These are phyloP conservation scores for Peronospora belbahrii DNA, from an alignment of 352 stramenopile species.

Conservation along the genomic window DNA sequence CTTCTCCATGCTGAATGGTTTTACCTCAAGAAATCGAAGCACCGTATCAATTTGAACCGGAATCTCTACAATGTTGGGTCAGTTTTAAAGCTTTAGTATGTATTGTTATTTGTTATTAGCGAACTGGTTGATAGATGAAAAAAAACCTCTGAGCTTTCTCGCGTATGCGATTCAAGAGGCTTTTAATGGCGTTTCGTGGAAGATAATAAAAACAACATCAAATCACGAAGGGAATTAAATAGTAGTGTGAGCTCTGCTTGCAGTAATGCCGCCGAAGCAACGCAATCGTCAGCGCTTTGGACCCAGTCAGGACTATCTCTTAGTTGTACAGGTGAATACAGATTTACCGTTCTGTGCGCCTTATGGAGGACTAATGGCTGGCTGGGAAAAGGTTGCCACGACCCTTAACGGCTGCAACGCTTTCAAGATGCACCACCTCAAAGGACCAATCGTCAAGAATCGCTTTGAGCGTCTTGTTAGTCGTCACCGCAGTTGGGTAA, in stretches of 20 bases:
- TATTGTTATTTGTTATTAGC: too few species aligned
- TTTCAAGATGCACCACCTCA: slow-evolving; percentile 35
- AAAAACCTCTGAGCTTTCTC: too few species aligned
- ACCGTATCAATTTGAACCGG: too few species aligned
- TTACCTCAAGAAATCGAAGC: too few species aligned
- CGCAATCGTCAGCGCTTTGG: slow-evolving; percentile 28
- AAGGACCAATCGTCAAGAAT: slow-evolving; percentile 33
- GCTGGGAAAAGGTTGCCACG: slow-evolving; percentile 27
- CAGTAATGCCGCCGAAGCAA: slow-evolving; percentile 18
- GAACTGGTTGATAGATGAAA: too few species aligned
- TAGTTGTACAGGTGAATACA: slow-evolving; percentile 26
- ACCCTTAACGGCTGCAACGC: slow-evolving; percentile 26
- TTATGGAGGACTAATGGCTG: slow-evolving; percentile 23
- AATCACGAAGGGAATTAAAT: neutral
- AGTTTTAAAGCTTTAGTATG: too few species aligned
- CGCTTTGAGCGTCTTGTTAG: slow-evolving; percentile 28
- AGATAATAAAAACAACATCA: too few species aligned
- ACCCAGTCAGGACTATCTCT: slow-evolving; percentile 25
- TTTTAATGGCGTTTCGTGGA: slow-evolving; percentile 1
- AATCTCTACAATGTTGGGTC: too few species aligned
- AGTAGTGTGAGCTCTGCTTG: neutral
- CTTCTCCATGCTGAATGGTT: too few species aligned
- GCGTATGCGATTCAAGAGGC: neutral
- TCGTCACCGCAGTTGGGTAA: slow-evolving; percentile 20
- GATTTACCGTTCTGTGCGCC: slow-evolving; percentile 23